phyloP scores from a whole-genome alignment of 1,284 basidiomycete species.

The Moesziomyces sp. region DNA sequence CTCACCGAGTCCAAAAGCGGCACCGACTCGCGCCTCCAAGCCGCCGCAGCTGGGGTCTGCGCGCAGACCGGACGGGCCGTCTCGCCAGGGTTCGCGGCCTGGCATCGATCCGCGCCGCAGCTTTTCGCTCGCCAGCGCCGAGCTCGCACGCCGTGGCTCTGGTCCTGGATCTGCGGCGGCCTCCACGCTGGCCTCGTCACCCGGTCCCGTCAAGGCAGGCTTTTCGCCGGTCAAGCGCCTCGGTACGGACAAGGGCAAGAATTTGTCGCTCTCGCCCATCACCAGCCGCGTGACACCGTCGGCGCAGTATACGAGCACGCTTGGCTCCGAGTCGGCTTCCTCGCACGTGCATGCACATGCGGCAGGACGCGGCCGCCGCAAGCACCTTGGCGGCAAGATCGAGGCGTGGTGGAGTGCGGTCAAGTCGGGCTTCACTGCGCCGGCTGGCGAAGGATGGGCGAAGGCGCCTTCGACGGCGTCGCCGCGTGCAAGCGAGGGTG shows the following conservation, averaged over 20 bases:
- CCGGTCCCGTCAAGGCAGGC: constrained; percentile 23
- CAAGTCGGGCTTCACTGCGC: constrained; percentile 59
- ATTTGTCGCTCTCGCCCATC: constrained; percentile 55
- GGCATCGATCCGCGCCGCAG: constrained; percentile 25
- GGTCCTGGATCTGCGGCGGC: constrained; percentile 13
- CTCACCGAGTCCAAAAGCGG: background rate
- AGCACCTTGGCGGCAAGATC: constrained; percentile 60
- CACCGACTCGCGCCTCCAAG: constrained; percentile 15
- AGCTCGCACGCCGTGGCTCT: constrained; percentile 19
- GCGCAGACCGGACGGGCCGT: constrained; percentile 26
- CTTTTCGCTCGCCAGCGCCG: constrained; percentile 42
- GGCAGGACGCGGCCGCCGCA: constrained; percentile 40
- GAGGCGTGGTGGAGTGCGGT: constrained; percentile 65
- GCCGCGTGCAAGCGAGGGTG: constrained; percentile 15
- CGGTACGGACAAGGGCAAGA: constrained; percentile 46
- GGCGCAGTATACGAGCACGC: constrained; percentile 33
- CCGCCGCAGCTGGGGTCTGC: constrained; percentile 30
- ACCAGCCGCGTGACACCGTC: constrained; percentile 46
- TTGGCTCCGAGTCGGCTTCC: constrained; percentile 15
- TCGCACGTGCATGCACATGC: constrained; percentile 28
- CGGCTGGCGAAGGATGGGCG: constrained; percentile 26
- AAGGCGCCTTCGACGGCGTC: constrained; percentile 17
- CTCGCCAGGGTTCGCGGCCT: constrained; percentile 20
- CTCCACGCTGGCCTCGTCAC: constrained; percentile 18
- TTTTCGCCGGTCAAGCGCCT: constrained; percentile 43